Conservation (phyloP, 176 grass and related monocot genomes). For the Melocanna baccifera region DNA sequence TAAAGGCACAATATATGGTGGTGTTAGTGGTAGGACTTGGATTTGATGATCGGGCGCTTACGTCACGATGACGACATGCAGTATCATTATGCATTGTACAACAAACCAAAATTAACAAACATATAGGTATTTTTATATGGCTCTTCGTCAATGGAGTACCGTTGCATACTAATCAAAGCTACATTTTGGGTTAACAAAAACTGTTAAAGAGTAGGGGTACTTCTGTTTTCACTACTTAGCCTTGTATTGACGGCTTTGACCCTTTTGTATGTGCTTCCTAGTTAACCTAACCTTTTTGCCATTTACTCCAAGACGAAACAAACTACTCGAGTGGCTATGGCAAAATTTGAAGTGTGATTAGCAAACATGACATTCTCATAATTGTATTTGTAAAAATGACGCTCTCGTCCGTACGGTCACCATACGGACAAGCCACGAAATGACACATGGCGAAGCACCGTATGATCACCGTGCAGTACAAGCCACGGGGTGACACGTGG, state of each 20-base stretch:
- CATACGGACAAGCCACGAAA: too few relatives aligned
- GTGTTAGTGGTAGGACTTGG: conserved; percentile 35
- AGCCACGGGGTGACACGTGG: too few relatives aligned
- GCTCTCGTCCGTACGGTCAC: too few relatives aligned
- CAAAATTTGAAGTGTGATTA: too few relatives aligned
- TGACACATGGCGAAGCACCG: too few relatives aligned
- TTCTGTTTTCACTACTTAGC: background rate
- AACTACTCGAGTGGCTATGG: too few relatives aligned
- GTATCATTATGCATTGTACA: background rate
- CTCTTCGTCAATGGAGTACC: background rate
- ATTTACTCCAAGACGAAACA: background rate
- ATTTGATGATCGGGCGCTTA: conserved; percentile 28
- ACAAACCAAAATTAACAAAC: background rate
- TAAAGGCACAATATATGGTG: background rate
- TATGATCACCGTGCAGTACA: too few relatives aligned
- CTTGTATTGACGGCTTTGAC: background rate
- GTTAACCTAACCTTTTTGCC: background rate
- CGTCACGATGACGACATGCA: background rate
- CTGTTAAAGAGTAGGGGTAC: background rate
- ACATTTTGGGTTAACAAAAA: conserved; percentile 4
- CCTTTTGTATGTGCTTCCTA: conserved; percentile 16
- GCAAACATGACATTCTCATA: too few relatives aligned
- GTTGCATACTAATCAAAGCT: background rate
- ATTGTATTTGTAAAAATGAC: too few relatives aligned
- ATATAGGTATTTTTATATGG: background rate